Evolutionary conservation across 2,329 filamentous ascomycete genomes (phyloP), one percentile per base, ranked within the genome.

Genomic region (Orbilia oligospora): DNA sequence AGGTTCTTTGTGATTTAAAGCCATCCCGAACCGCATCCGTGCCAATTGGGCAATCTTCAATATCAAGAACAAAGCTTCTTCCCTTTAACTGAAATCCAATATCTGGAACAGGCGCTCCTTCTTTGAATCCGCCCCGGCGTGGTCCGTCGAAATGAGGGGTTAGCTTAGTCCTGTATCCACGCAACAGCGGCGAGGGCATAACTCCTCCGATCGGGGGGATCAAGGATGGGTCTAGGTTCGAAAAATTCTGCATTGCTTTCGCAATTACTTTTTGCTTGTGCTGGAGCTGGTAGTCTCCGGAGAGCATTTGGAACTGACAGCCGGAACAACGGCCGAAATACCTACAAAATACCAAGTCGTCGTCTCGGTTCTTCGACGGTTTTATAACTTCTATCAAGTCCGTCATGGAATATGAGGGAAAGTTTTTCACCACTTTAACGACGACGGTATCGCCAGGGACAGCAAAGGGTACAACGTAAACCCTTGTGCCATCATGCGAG

Each of bases 251-350:
- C 86, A 92, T 99, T 6, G 96, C 96, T 83, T 96, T 97, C 83
- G 97, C 93, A 55, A 99, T 91, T 78, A 98, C 92, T 76, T 89
- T 88, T 83, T 89, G 90, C 87, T 99, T 99, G 85, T 95, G 91
- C 53, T 87, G 87, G 30, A 99, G 89, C 84, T 99, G 96, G 82
- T 94, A 92, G 33, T 88, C 85, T 84, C 98, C 98, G 69, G 93
- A 90, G 80, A 99, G 89, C 93, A 98, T 97, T 86, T 99, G 96
- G 84, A 98, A 94, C 85, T 99, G 96, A 84, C 96, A 99, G 36
- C 96, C 96, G 9, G 92, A 93, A 85, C 96, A 99, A 69, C 88
- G 88, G 48, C 90, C 87, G 83, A 99, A 99, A 87, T 99, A 98
- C 82, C 89, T 88, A 86, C 96, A 99, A 71, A 88, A 88, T 81